Conservation (phyloP, 2,329 filamentous ascomycete species). For the Claviceps sorghi region DNA sequence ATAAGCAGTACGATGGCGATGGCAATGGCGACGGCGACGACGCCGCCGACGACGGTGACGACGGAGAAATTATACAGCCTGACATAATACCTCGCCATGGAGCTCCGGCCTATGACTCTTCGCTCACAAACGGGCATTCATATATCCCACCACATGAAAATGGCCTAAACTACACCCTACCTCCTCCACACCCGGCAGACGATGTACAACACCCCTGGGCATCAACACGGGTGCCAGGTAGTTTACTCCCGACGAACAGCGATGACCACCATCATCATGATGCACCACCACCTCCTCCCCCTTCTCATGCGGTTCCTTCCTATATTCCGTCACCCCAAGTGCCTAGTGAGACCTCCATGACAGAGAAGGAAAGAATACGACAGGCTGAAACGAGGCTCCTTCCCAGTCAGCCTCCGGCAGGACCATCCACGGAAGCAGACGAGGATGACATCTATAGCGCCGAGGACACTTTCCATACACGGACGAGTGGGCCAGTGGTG, state of each 20-base stretch:
- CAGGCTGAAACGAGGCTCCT: constrained; percentile 65
- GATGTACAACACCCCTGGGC: constrained; percentile 2
- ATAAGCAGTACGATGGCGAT: background rate
- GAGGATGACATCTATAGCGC: constrained; percentile 39
- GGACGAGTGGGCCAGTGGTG: constrained; percentile 7
- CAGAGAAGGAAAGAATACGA: constrained; percentile 70
- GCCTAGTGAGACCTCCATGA: constrained; percentile 44
- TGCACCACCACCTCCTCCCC: background rate
- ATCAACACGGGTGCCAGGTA: background rate
- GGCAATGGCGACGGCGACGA: no score
- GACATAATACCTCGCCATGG: constrained; percentile 7
- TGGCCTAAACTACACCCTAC: constrained; percentile 11
- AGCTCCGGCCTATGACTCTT: background rate
- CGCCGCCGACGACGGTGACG: no score
- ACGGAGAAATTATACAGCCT: constrained; percentile 9
- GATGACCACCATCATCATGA: background rate
- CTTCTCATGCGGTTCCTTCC: constrained; percentile 22
- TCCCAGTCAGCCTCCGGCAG: constrained; percentile 54
- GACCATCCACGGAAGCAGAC: constrained; percentile 24
- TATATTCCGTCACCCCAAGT: constrained; percentile 47
- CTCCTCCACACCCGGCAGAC: constrained; percentile 7
- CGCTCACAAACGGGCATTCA: background rate
- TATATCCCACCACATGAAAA: constrained; percentile 18
- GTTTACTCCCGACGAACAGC: constrained; percentile 9
- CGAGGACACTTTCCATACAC: constrained; percentile 22